Conservation (phyloP, 495 filamentous ascomycete species). For the Talaromyces wortmannii region DNA sequence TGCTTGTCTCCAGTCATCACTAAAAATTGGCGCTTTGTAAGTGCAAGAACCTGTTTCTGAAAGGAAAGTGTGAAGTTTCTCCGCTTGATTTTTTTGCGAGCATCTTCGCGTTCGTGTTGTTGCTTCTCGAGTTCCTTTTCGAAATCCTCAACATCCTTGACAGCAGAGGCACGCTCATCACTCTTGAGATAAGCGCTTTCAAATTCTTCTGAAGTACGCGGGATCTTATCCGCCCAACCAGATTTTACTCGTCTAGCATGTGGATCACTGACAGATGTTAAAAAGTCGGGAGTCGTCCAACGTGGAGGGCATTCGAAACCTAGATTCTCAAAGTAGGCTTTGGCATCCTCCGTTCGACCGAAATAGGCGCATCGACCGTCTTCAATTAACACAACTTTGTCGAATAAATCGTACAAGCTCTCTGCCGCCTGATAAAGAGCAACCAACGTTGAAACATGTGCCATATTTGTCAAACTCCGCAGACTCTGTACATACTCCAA, state of each 20-base stretch:
- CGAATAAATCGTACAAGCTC: constrained; percentile 60
- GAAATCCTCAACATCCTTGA: constrained; percentile 42
- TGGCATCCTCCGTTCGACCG: constrained; percentile 50
- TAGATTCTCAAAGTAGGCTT: constrained; percentile 54
- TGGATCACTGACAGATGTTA: constrained; percentile 60
- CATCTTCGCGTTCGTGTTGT: constrained; percentile 36
- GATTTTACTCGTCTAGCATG: constrained; percentile 51
- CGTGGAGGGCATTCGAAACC: constrained; percentile 54
- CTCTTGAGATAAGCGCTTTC: constrained; percentile 46
- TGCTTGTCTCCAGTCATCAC: constrained; percentile 58
- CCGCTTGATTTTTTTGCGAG: constrained; percentile 37
- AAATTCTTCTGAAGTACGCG: constrained; percentile 53
- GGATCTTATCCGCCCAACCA: constrained; percentile 55
- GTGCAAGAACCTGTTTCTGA: constrained; percentile 58
- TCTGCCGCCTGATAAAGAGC: constrained; percentile 70
- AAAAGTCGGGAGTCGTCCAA: constrained; percentile 62
- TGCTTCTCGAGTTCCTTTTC: constrained; percentile 42
- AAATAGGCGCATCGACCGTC: constrained; percentile 61
- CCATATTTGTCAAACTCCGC: constrained; percentile 56
- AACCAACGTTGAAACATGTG: constrained; percentile 51
- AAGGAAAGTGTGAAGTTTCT: constrained; percentile 62
- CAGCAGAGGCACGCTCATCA: constrained; percentile 20
- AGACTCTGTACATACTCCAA: constrained; percentile 59
- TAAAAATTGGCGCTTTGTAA: constrained; percentile 59
- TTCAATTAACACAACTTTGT: constrained; percentile 65